These are phyloP conservation scores for Lentinula lateritia DNA, from an alignment of 768 basidiomycete genomes.

Conservation along the genomic window DNA sequence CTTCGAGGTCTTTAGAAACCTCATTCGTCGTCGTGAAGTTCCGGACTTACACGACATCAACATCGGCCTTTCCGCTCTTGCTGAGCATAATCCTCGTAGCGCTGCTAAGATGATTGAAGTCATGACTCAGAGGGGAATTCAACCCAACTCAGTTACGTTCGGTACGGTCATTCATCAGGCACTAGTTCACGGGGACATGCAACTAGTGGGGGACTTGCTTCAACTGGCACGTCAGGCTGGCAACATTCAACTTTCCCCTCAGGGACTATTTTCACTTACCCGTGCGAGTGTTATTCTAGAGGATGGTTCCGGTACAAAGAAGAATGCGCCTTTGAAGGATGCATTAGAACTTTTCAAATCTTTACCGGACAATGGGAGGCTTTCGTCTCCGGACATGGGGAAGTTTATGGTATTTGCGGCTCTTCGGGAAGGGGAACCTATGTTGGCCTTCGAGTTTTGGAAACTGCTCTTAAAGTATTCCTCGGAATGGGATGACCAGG, in stretches of 20 bases:
- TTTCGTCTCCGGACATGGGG: conserved; percentile 43
- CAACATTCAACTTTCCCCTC: conserved; percentile 32
- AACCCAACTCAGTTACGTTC: conserved; percentile 49
- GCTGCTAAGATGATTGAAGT: conserved; percentile 44
- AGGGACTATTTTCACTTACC: conserved; percentile 45
- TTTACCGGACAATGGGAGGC: conserved; percentile 26
- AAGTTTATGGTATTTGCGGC: conserved; percentile 45
- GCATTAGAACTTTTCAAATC: conserved; percentile 38
- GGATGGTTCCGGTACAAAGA: neutral
- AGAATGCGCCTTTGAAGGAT: conserved; percentile 28
- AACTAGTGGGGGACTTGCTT: conserved; percentile 39
- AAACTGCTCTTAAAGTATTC: conserved; percentile 34
- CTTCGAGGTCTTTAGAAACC: conserved; percentile 37
- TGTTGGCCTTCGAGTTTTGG: conserved; percentile 62
- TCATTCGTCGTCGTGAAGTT: conserved; percentile 42
- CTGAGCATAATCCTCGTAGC: conserved; percentile 38
- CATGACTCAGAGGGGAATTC: conserved; percentile 43
- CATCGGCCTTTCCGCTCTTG: conserved; percentile 51
- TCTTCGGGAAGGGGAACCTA: conserved; percentile 41
- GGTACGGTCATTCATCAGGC: conserved; percentile 63
- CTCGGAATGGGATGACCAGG: conserved; percentile 42
- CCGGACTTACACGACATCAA: conserved; percentile 66
- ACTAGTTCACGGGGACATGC: conserved; percentile 33
- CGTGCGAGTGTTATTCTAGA: conserved; percentile 29
- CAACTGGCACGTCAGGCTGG: conserved; percentile 30